phyloP scores from a whole-genome alignment of 2,329 filamentous ascomycete genomes.

The Botrytis tulipae region DNA sequence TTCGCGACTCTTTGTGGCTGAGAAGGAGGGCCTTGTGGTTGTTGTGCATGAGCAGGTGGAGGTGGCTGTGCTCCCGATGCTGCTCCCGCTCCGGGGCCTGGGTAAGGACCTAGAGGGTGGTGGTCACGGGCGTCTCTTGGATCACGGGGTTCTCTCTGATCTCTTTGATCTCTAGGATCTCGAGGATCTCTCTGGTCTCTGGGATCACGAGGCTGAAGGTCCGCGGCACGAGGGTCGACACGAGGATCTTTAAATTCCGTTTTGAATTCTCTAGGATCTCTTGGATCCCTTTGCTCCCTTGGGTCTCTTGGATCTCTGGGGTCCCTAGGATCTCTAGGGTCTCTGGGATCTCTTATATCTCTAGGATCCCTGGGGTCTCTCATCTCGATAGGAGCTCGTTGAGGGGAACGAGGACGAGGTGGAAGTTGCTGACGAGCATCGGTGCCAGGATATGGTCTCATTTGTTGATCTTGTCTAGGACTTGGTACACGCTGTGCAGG shows the following conservation, averaged over 20 bases:
- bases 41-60: constrained; percentile 40
- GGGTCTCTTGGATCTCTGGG: neutral
- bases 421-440: constrained; percentile 52
- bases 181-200: constrained; percentile 14
- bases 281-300: neutral
- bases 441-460: constrained; percentile 66
- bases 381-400: constrained; percentile 28
- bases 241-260: constrained; percentile 6
- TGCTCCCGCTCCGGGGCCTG: constrained; percentile 28
- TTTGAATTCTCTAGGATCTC: constrained; percentile 8
- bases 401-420: constrained; percentile 56
- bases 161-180: constrained; percentile 14
- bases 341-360: constrained; percentile 8
- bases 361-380: constrained; percentile 3
- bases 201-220: constrained; percentile 35
- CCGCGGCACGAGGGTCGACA: constrained; percentile 27
- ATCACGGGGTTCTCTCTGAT: constrained; percentile 9
- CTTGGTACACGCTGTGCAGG: constrained; percentile 65
- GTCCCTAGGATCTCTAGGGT: constrained; percentile 3
- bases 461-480: constrained; percentile 70
- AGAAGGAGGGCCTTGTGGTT: constrained; percentile 39
- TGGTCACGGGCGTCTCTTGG: constrained; percentile 27
- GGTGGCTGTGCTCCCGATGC: constrained; percentile 26
- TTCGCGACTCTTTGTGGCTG: constrained; percentile 56
- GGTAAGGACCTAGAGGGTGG: constrained; percentile 35